These are phyloP conservation scores for Didymella sp. DNA, from an alignment of 2,329 filamentous ascomycete genomes.

Conservation along the genomic window DNA sequence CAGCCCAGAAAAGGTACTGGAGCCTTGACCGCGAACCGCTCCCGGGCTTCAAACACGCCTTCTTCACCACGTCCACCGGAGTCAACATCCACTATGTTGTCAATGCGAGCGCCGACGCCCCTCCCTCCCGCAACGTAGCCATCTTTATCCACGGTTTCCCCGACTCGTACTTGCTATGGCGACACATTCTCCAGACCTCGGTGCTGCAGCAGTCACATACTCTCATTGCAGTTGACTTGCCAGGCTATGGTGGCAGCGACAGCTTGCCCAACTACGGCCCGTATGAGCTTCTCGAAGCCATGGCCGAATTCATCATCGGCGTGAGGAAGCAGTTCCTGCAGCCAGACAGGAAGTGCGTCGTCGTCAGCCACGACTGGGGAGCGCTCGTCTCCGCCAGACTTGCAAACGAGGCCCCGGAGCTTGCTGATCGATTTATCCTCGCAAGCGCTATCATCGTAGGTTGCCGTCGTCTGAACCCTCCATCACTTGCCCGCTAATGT, in stretches of 20 bases:
- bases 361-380: constrained; percentile 65
- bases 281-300: constrained; percentile 59
- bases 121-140: constrained; percentile 51
- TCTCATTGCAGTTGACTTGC: constrained; percentile 63
- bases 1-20: constrained; percentile 63
- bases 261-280: constrained; percentile 58
- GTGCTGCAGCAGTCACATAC: constrained; percentile 48
- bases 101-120: constrained; percentile 33
- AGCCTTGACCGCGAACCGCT: constrained; percentile 57
- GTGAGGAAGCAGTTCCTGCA: constrained; percentile 56
- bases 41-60: constrained; percentile 58
- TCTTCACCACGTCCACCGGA: constrained; percentile 58
- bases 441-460: constrained; percentile 62
- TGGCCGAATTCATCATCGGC: constrained; percentile 61
- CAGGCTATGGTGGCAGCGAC: constrained; percentile 66
- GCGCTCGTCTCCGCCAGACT: constrained; percentile 61
- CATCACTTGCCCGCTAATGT: not conserved
- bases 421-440: constrained; percentile 64
- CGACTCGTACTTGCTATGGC: constrained; percentile 64
- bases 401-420: constrained; percentile 63
- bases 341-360: constrained; percentile 46
- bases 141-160: constrained; percentile 67
- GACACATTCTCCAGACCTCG: constrained; percentile 54
- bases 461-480: not conserved
- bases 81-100: constrained; percentile 64